Evolutionary conservation across 441 rosid species (phyloP).

Genomic region (Aleurites moluccanus): DNA sequence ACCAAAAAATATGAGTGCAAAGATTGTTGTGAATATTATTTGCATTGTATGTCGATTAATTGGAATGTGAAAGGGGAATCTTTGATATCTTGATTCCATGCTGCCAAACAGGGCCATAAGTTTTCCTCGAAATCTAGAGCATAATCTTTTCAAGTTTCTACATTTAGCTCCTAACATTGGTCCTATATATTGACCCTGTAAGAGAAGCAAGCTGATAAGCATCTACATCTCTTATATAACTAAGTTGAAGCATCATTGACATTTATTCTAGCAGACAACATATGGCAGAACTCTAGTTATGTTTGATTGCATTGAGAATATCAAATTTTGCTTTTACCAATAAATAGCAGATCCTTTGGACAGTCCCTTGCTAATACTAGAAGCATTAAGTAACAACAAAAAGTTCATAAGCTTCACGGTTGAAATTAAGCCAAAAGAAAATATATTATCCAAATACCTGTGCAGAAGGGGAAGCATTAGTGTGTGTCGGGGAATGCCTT

Average conservation of each 20-base stretch:
- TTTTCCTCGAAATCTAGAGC: constrained; percentile 30
- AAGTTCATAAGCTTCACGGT: neutral
- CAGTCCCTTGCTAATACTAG: neutral
- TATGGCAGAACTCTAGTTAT: neutral
- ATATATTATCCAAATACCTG: constrained; percentile 34
- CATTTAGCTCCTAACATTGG: constrained; percentile 24
- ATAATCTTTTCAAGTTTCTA: constrained; percentile 27
- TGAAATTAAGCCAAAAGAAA: neutral
- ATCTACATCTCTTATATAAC: neutral
- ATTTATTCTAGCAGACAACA: too few species aligned
- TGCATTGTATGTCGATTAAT: constrained; percentile 27
- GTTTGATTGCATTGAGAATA: neutral
- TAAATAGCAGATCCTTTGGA: neutral
- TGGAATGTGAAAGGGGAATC: constrained; percentile 28
- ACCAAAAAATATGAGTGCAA: constrained; percentile 41
- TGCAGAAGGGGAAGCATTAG: constrained; percentile 25
- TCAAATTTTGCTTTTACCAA: neutral
- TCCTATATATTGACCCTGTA: constrained; percentile 36
- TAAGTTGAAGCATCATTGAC: constrained; percentile 11
- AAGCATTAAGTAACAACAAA: neutral
- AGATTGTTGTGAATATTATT: constrained; percentile 32
- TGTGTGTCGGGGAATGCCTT: constrained; percentile 27
- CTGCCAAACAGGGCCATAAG: constrained; percentile 20
- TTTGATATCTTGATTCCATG: constrained; percentile 33
- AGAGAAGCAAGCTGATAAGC: constrained; percentile 19